Percentiles rank a stretch among this genome's conserved stretches.
Evolutionary conservation across 2,329 filamentous ascomycete genomes (phyloP).

Genomic region (Talaromyces amestolkiae): DNA sequence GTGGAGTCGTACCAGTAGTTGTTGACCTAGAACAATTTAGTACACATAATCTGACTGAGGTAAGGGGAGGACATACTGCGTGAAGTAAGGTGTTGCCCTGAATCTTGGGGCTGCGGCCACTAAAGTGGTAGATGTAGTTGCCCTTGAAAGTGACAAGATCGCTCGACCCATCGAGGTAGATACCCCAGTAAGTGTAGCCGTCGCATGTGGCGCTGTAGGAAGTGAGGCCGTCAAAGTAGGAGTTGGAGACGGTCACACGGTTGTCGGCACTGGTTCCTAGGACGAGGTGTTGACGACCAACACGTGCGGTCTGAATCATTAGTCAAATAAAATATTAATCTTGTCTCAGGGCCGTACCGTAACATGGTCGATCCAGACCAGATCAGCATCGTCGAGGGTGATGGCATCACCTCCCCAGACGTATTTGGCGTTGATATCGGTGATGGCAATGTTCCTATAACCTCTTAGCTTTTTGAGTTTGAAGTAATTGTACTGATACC

Average conservation of each 20-base stretch:
- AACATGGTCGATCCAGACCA: constrained; percentile 54
- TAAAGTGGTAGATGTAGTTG: constrained; percentile 61
- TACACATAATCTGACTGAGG: background rate
- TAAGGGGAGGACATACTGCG: constrained; percentile 32
- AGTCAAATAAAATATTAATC: background rate
- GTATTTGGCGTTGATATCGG: constrained; percentile 56
- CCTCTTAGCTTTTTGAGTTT: background rate
- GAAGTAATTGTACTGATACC: background rate
- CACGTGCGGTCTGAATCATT: constrained; percentile 50
- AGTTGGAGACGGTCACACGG: constrained; percentile 61
- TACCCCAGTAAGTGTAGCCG: constrained; percentile 59
- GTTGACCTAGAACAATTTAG: background rate
- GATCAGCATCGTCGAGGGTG: constrained; percentile 47
- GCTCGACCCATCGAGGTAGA: constrained; percentile 57
- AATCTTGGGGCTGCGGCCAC: constrained; percentile 58
- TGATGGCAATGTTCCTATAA: constrained; percentile 52
- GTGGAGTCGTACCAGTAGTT: constrained; percentile 17
- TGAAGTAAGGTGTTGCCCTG: constrained; percentile 57
- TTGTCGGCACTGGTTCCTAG: constrained; percentile 54
- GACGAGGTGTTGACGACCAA: constrained; percentile 61
- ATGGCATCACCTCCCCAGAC: constrained; percentile 62
- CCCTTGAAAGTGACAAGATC: constrained; percentile 59
- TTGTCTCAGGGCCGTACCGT: constrained; percentile 28
- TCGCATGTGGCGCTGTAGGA: constrained; percentile 59
- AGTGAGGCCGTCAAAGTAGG: constrained; percentile 56